A percentile compares a stretch with the other conserved stretches of the same genome.
Evolutionary conservation across 768 basidiomycete species (phyloP).

Genomic region (Gloeopeniophorella convolvens): DNA sequence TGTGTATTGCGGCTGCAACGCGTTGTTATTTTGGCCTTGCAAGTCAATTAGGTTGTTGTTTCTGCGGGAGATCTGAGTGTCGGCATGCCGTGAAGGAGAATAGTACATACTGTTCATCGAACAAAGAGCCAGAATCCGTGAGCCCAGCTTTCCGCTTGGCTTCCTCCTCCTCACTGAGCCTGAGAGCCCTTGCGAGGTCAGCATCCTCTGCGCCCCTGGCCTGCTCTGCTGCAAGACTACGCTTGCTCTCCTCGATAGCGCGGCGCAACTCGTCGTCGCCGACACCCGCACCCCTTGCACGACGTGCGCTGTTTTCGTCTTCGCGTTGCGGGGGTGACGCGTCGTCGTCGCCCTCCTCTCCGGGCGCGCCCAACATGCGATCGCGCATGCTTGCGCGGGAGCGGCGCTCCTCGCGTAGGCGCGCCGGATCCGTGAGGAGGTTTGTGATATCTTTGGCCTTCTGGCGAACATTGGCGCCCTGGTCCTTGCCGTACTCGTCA

Average conservation of each 20-base stretch:
- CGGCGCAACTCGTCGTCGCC: conserved; percentile 69
- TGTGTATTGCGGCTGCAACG: conserved; percentile 71
- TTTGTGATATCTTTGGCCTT: conserved; percentile 99
- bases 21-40: conserved; percentile 16
- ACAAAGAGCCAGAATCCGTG: conserved; percentile 65
- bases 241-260: conserved; percentile 90
- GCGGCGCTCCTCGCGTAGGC: conserved; percentile 80
- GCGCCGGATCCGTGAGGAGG: conserved; percentile 76
- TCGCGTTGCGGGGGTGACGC: conserved; percentile 36
- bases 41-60: conserved; percentile 10
- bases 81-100: conserved; percentile 7
- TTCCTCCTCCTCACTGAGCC: conserved; percentile 89
- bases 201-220: conserved; percentile 61
- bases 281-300: conserved; percentile 26
- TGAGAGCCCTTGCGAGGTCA: conserved; percentile 79
- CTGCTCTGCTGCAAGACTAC: conserved; percentile 63
- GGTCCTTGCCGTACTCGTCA: conserved; percentile 94
- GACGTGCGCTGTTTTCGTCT: conserved; percentile 35
- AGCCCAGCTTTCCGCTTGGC: conserved; percentile 60
- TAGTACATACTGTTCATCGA: conserved; percentile 76
- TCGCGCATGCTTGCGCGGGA: conserved; percentile 89
- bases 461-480: conserved; percentile 95
- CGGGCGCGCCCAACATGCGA: conserved; percentile 72
- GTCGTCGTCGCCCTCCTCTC: conserved; percentile 31
- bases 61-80: not conserved